Evolutionary conservation across 192 early-diverging fungal genomes (phyloP).

Genomic region (Coemansia sp.): DNA sequence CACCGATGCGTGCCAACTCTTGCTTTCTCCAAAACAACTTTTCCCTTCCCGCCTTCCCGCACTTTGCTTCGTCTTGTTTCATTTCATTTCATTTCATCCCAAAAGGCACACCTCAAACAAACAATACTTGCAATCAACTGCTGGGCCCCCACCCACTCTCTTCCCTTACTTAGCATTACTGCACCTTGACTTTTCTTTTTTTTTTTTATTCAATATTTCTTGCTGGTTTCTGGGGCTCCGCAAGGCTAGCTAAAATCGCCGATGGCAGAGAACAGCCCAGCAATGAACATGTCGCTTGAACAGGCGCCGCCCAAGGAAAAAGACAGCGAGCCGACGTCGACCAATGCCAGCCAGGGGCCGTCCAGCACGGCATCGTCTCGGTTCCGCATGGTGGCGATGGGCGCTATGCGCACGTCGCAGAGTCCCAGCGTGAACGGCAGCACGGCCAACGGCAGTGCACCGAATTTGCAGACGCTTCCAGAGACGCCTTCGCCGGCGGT

Average conservation of each 20-base stretch:
- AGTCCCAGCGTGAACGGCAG: slow-evolving; percentile 6
- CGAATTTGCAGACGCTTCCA: not conserved
- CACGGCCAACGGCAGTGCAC: not conserved
- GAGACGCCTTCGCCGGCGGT: not conserved
- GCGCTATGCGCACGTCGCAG: slow-evolving; percentile 21
- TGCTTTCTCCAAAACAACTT: not conserved
- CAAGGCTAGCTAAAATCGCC: not conserved
- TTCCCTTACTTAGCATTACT: not conserved
- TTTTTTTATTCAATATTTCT: not conserved
- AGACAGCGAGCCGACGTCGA: not conserved
- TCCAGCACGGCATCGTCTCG: slow-evolving; percentile 19
- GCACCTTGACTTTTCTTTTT: not conserved
- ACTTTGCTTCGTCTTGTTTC: too few relatives aligned
- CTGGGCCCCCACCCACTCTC: not conserved
- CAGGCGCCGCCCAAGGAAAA: not conserved
- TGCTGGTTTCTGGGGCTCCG: not conserved
- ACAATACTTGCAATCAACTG: too few relatives aligned
- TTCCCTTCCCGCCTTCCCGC: not conserved
- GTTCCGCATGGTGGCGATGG: slow-evolving; percentile 27
- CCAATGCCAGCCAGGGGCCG: not conserved
- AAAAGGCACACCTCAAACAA: too few relatives aligned
- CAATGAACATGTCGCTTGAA: not conserved
- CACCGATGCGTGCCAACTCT: too few relatives aligned
- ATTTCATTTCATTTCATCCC: too few relatives aligned
- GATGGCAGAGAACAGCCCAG: not conserved